Base-by-base conservation (phyloP, 1,139 yeast species). In the Diutina pseudorugosa region DNA sequence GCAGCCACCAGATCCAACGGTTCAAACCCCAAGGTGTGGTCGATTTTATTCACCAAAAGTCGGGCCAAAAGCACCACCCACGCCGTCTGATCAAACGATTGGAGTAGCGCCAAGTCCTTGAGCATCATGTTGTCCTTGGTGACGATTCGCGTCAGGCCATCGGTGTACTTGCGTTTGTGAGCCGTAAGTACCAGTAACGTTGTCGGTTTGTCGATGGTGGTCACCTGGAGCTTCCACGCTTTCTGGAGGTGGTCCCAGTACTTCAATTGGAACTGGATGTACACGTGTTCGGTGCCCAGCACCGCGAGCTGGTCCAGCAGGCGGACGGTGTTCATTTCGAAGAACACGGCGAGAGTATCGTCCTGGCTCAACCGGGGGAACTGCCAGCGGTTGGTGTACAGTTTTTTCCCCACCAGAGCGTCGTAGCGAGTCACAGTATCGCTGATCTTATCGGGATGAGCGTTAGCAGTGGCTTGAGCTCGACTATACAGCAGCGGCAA, bases 361-460 rank as follows among this genome's bases (percentile, higher is more conserved):
- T 54, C 49, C 0, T 47, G 21, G 0, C 53, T 42, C 7, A 70
- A 49, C 18, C 51, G 51, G 52, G 68, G 70, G 54, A 71, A 65
- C 30, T 55, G 55, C 75, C 76, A 71, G 41, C 61, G 62, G 54
- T 73, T 72, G 11, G 77, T 72, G 56, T 68, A 70, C 18, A 60
- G 57, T 50, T 61, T 63, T 54, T 67, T 68, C 36, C 63, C 61
- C 25, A 62, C 57, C 4, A 67, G 58, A 1, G 73, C 64, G 54
- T 72, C 76, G 56, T 64, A 73, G 19, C 57, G 56, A 2, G 67
- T 62, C 12, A 70, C 51, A 4, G 63, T 62, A 55, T 73, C 77
- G 1, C 75, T 65, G 1, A 73, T 71, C 51, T 65, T 68, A 4
- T 63, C 63, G 45, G 65, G 60, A 54, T 69, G 69, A 18, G 59